These are phyloP conservation scores for Echeveria elegans DNA, from an alignment of 164 flowering plant species.

Conservation along the genomic window DNA sequence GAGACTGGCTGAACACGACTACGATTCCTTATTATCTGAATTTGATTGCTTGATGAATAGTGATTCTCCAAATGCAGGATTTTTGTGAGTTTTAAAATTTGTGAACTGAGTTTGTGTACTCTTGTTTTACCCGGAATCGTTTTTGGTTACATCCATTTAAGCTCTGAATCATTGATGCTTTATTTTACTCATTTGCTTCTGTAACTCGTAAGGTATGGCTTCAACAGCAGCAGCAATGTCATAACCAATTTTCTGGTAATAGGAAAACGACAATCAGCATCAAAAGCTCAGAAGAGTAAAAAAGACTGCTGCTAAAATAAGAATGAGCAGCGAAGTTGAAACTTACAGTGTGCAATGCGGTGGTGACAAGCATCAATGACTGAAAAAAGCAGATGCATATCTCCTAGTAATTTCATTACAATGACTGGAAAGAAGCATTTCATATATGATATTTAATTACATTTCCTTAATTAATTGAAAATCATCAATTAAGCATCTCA, in stretches of 20 bases:
- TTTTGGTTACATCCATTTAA: no score
- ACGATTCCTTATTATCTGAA: conserved; percentile 8
- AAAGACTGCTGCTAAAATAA: neutral
- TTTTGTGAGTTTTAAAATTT: neutral
- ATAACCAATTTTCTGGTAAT: conserved; percentile 87
- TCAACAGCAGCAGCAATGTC: conserved; percentile 98
- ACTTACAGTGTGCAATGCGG: conserved; percentile 95
- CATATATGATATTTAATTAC: neutral
- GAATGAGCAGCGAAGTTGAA: neutral
- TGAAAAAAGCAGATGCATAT: conserved; percentile 82
- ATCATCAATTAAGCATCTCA: neutral
- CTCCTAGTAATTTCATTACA: conserved; percentile 87
- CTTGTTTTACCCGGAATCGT: neutral
- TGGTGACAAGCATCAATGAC: conserved; percentile 98
- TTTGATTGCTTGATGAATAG: neutral
- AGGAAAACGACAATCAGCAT: neutral
- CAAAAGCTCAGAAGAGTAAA: neutral
- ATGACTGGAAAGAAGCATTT: conserved; percentile 42
- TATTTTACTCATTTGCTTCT: no score
- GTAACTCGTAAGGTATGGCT: no score
- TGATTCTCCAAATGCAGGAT: neutral
- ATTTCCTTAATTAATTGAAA: neutral
- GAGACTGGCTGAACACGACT: conserved; percentile 3
- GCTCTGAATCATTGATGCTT: no score
- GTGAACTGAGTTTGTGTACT: neutral